These are phyloP conservation scores for Peterozyma xylosa DNA, from an alignment of 805 yeast genomes.

Conservation along the genomic window DNA sequence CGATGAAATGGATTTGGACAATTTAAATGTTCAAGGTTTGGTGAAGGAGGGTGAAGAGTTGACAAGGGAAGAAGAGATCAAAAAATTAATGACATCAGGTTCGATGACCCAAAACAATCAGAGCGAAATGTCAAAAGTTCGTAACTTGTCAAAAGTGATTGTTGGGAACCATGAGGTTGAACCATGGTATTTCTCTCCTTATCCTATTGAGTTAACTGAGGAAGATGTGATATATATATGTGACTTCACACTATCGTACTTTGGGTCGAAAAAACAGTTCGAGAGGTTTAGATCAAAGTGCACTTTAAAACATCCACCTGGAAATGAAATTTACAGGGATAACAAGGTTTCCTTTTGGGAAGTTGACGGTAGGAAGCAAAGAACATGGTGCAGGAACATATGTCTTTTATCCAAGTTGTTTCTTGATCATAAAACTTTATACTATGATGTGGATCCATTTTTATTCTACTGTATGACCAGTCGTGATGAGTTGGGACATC, in stretches of 20 bases:
- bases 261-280: constrained; percentile 84
- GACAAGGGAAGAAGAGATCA: constrained; percentile 86
- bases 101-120: constrained; percentile 89
- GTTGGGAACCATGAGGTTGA: constrained; percentile 90
- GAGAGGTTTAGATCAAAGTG: constrained; percentile 86
- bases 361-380: constrained; percentile 91
- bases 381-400: constrained; percentile 95
- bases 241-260: constrained; percentile 84
- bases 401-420: constrained; percentile 87
- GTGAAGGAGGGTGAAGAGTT: constrained; percentile 58
- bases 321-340: constrained; percentile 94
- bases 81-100: constrained; percentile 88
- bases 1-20: constrained; percentile 79
- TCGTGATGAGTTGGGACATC: constrained; percentile 87
- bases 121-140: constrained; percentile 81
- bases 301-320: constrained; percentile 93
- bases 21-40: constrained; percentile 79
- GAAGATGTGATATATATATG: constrained; percentile 86
- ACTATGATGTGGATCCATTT: constrained; percentile 97
- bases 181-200: constrained; percentile 98
- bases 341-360: constrained; percentile 92
- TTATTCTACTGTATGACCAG: constrained; percentile 93
- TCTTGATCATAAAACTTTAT: constrained; percentile 90
- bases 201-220: constrained; percentile 91
- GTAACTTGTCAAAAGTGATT: constrained; percentile 71